phyloP scores from a whole-genome alignment of 371 early-diverging fungal genomes.

The Apophysomyces trapeziformis region DNA sequence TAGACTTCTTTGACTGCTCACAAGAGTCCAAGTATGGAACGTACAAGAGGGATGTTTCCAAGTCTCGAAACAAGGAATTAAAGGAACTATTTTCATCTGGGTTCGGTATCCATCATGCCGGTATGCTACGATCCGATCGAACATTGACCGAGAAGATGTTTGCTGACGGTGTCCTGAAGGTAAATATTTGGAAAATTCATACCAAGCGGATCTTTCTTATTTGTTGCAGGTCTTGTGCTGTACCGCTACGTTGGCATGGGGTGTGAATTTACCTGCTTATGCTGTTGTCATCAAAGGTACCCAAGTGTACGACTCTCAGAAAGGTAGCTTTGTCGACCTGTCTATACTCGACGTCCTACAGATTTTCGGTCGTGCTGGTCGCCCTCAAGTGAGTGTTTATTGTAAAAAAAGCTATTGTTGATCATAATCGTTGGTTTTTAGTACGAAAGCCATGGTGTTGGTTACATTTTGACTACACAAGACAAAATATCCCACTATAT shows the following conservation, averaged over 20 bases:
- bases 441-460: constrained; percentile 93
- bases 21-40: constrained; percentile 31
- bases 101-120: constrained; percentile 98
- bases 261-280: constrained; percentile 99
- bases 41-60: constrained; percentile 48
- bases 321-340: constrained; percentile 91
- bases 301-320: constrained; percentile 93
- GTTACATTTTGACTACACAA: constrained; percentile 90
- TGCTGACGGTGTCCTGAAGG: constrained; percentile 83
- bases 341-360: constrained; percentile 97
- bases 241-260: constrained; percentile 99
- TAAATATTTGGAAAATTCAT: constrained; percentile 14
- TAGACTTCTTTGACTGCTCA: constrained; percentile 50
- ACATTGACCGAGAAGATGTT: constrained; percentile 90
- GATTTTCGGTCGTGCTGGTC: constrained; percentile 99
- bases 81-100: constrained; percentile 83
- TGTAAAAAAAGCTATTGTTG: neutral
- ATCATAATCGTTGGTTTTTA: constrained; percentile 6
- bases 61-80: constrained; percentile 85
- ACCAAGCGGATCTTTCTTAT: constrained; percentile 5
- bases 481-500: constrained; percentile 94
- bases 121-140: constrained; percentile 94
- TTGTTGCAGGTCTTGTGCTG: constrained; percentile 82
- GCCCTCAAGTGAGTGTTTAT: constrained; percentile 68
- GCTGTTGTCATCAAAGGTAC: constrained; percentile 99